phyloP scores from a whole-genome alignment of 768 basidiomycete genomes.

The Leccinum barrowsii region DNA sequence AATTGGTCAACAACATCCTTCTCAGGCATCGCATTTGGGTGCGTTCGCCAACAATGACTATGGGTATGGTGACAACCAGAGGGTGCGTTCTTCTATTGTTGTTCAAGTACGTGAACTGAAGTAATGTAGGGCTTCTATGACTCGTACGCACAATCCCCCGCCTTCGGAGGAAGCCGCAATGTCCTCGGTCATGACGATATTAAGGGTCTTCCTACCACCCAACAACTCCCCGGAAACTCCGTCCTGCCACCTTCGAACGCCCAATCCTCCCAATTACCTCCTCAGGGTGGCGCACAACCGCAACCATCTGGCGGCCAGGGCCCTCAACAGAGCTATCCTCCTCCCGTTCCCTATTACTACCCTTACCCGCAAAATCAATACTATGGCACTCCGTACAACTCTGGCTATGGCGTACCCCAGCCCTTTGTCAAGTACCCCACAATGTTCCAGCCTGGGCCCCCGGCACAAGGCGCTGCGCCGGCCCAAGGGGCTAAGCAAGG shows the following conservation, averaged over 20 bases:
- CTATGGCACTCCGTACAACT: slow-evolving; percentile 70
- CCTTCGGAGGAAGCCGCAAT: slow-evolving; percentile 57
- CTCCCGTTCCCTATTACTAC: slow-evolving; percentile 57
- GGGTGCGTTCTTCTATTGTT: slow-evolving; percentile 42
- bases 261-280: slow-evolving; percentile 52
- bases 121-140: slow-evolving; percentile 69
- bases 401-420: slow-evolving; percentile 52
- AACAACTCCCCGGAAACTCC: slow-evolving; percentile 49
- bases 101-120: slow-evolving; percentile 6
- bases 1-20: slow-evolving; percentile 51
- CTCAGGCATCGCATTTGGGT: slow-evolving; percentile 44
- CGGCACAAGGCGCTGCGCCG: slow-evolving; percentile 61
- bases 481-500: slow-evolving; percentile 68
- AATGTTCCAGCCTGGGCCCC: slow-evolving; percentile 70
- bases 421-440: slow-evolving; percentile 75
- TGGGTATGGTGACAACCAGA: slow-evolving; percentile 61
- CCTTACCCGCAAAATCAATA: slow-evolving; percentile 77
- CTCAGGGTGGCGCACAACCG: slow-evolving; percentile 47
- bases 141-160: slow-evolving; percentile 60
- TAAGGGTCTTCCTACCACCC: slow-evolving; percentile 61
- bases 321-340: slow-evolving; percentile 63
- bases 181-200: slow-evolving; percentile 72
- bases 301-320: slow-evolving; percentile 61
- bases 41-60: slow-evolving; percentile 67
- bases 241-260: slow-evolving; percentile 51